Percentiles rank a stretch among this genome's conserved stretches.
Evolutionary conservation across 495 filamentous ascomycete species (phyloP).

Genomic region (Platismatia glauca): DNA sequence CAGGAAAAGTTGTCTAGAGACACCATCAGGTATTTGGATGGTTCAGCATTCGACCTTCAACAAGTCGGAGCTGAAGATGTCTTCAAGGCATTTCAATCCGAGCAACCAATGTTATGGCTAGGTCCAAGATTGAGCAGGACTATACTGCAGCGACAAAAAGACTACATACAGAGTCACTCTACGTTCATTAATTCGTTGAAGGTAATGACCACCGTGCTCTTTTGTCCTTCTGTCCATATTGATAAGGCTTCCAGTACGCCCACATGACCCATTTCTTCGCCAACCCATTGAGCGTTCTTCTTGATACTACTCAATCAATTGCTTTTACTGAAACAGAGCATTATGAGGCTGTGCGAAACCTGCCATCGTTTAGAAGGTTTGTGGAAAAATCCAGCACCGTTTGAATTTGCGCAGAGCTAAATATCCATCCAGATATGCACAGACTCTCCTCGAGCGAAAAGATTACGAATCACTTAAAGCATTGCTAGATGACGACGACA

Average conservation of each 20-base stretch:
- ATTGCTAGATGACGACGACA: conserved; percentile 46
- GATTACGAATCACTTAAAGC: conserved; percentile 33
- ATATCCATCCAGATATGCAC: conserved; percentile 32
- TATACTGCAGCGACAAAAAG: conserved; percentile 67
- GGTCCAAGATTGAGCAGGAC: conserved; percentile 55
- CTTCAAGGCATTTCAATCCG: conserved; percentile 55
- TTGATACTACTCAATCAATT: conserved; percentile 31
- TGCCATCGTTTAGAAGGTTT: conserved; percentile 70
- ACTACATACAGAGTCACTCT: conserved; percentile 81
- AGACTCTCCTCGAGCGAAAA: conserved; percentile 37
- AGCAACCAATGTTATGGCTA: conserved; percentile 50
- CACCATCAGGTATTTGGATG: conserved; percentile 59
- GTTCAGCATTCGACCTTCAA: conserved; percentile 76
- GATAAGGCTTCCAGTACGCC: conserved; percentile 53
- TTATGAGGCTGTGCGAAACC: conserved; percentile 64
- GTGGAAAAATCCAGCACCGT: not conserved
- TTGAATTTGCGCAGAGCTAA: not conserved
- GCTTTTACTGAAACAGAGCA: conserved; percentile 41
- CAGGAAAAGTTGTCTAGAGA: conserved; percentile 73
- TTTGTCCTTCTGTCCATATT: not conserved
- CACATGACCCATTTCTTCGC: conserved; percentile 97
- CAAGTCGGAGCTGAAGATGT: conserved; percentile 69
- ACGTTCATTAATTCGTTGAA: conserved; percentile 72
- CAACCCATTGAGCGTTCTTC: conserved; percentile 70
- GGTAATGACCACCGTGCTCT: conserved; percentile 37